phyloP scores from a whole-genome alignment of 2,329 filamentous ascomycete genomes.

The Simplicillium aogashimaense region DNA sequence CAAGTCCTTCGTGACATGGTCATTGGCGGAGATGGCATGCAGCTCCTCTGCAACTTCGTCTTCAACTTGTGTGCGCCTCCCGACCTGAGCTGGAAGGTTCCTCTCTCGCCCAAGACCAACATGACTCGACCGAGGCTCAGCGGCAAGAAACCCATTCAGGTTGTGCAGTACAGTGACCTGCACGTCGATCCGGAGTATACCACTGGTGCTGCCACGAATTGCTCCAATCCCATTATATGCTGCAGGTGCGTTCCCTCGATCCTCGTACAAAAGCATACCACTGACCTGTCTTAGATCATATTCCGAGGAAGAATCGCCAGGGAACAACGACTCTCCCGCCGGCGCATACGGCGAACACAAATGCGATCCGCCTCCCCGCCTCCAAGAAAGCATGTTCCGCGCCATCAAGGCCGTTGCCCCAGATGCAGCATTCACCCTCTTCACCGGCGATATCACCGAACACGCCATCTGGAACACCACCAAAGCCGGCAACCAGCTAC shows the following conservation, averaged over 20 bases:
- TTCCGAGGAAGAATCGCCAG: slow-evolving; percentile 33
- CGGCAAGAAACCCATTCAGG: slow-evolving; percentile 34
- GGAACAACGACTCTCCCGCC: slow-evolving; percentile 35
- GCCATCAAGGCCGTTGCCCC: slow-evolving; percentile 35
- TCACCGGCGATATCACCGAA: slow-evolving; percentile 49
- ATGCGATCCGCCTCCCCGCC: slow-evolving; percentile 39
- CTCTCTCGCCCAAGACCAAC: slow-evolving; percentile 32
- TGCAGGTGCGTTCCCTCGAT: slow-evolving; percentile 34
- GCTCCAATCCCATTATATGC: slow-evolving; percentile 45
- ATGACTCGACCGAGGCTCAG: slow-evolving; percentile 27
- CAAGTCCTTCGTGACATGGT: slow-evolving; percentile 34
- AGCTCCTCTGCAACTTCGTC: slow-evolving; percentile 40
- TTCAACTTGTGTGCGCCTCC: slow-evolving; percentile 43
- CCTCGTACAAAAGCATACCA: too few species aligned
- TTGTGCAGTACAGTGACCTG: slow-evolving; percentile 51
- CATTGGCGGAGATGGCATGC: slow-evolving; percentile 36
- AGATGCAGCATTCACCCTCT: slow-evolving; percentile 41
- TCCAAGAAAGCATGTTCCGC: slow-evolving; percentile 45
- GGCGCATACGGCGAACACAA: slow-evolving; percentile 40
- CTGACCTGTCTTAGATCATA: slow-evolving; percentile 25
- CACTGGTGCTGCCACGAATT: slow-evolving; percentile 41
- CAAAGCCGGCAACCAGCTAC: slow-evolving; percentile 14
- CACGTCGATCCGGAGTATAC: slow-evolving; percentile 47
- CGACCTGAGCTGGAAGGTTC: slow-evolving; percentile 30
- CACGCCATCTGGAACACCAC: slow-evolving; percentile 38